Evolutionary conservation across 2,329 filamentous ascomycete species (phyloP), one percentile per base, ranked within the genome.

Genomic region (Fusarium keratoplasticum): DNA sequence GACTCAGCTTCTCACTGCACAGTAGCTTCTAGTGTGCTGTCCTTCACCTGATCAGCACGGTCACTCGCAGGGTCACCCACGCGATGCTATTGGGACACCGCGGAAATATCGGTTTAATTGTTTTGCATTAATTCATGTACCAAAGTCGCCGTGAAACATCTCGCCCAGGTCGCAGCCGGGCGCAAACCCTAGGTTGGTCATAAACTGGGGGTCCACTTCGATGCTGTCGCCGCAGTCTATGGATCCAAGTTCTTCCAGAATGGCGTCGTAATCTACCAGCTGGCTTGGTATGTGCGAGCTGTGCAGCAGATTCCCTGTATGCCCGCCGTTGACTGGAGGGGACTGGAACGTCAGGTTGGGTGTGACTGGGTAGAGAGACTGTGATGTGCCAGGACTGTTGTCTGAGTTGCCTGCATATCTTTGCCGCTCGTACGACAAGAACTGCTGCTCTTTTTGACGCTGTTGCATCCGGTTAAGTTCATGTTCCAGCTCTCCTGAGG

Each of bases 131-230:
- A 70, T 42, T 77, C 65, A 81, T 71, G 74, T 72, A 20, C 83
- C 82, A 77, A 83, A 86, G 29, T 85, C 83, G 29, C 82, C 80
- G 61, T 80, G 78, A 73, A 82, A 81, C 83, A 89, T 85, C 72
- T 90, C 89, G 0, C 86, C 85, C 59, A 92, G 83, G 66, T 90
- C 89, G 36, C 88, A 87, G 29, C 90, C 90, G 0, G 90, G 90
- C 2, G 87, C 89, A 78, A 92, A 91, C 0, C 91, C 91, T 22
- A 93, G 83, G 74, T 92, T 92, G 52, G 89, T 86, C 90, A 92
- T 91, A 75, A 92, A 92, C 71, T 91, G 89, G 2, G 89, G 85
- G 71, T 91, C 89, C 14, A 86, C 85, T 29, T 89, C 87, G 52
- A 89, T 81, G 38, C 83, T 82, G 62, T 88, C 86, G 1, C 82